Evolutionary conservation across 805 yeast species (phyloP), one percentile per base, ranked within the genome.

Genomic region (Hanseniaspora lindneri): DNA sequence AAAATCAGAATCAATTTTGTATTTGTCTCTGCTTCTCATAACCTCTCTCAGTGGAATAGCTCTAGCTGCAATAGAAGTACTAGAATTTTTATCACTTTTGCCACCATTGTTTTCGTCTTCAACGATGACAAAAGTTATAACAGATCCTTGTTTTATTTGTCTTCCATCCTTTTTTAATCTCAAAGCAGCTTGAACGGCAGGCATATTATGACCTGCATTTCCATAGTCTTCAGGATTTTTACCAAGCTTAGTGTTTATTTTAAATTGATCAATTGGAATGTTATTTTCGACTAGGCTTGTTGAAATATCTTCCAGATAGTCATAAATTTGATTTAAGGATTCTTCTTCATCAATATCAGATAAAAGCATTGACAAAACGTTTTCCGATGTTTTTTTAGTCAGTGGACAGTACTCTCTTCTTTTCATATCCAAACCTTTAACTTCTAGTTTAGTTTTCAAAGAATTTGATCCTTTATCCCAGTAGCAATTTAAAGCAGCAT

Each of bases 351-450:
- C 95, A 24, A 68, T 66, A 53, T 81, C 86, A 8, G 83, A 74
- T 19, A 89, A 69, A 39, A 89, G 67, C 54, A 80, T 76, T 55
- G 80, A 70, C 56, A 92, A 71, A 5, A 85, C 83, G 62, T 72
- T 79, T 7, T 78, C 76, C 1, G 96, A 86, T 5, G 83, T 76
- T 48, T 89, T 95, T 61, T 88, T 92, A 1, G 97, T 85, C 43
- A 92, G 66, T 43, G 87, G 94, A 67, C 96, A 86, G 63, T 75
- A 92, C 65, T 92, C 99, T 71, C 99, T 85, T 64, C 98, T 87
- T 60, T 76, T 79, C 94, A 92, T 80, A 69, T 92, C 99, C 43
- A 92, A 73, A 59, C 99, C 99, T 63, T 92, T 92, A 39, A 89
- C 95, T 63, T 92, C 96, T 53, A 89, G 69, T 17, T 67, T 61